Conservation (phyloP, 192 early-diverging fungal species). For the Coemansia guatemalensis region DNA sequence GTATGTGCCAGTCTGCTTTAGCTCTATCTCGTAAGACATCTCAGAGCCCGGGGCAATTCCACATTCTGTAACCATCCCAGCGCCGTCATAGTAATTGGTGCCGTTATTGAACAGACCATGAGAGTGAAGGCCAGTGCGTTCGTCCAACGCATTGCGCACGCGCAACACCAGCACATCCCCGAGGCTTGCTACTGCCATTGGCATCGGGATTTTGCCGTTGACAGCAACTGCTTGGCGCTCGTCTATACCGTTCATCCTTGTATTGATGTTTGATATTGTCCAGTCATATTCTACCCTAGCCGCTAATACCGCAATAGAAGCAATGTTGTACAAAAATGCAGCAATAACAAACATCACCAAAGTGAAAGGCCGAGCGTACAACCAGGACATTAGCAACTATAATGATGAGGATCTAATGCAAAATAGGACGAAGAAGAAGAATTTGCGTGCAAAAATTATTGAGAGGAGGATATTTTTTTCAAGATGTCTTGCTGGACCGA, state of each 20-base stretch:
- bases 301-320: no score
- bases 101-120: conserved; percentile 81
- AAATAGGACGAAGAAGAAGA: no score
- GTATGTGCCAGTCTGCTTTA: conserved; percentile 74
- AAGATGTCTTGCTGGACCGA: no score
- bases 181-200: conserved; percentile 11
- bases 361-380: no score
- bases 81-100: conserved; percentile 68
- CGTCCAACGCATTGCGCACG: conserved; percentile 55
- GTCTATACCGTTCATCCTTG: conserved; percentile 61
- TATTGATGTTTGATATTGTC: conserved; percentile 60
- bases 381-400: no score
- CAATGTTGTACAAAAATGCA: no score
- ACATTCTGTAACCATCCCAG: conserved; percentile 70
- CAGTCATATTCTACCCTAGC: conserved; percentile 60
- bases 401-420: no score
- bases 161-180: conserved; percentile 38
- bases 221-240: conserved; percentile 62
- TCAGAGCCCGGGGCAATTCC: conserved; percentile 60
- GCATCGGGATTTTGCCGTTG: conserved; percentile 61
- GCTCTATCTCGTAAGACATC: conserved; percentile 68
- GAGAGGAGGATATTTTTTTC: no score
- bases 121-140: conserved; percentile 64
- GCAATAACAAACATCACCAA: no score
- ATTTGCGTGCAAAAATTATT: no score